Base-by-base conservation (phyloP, 2,329 filamentous ascomycete genomes). In the Conoideocrella luteorostrata region DNA sequence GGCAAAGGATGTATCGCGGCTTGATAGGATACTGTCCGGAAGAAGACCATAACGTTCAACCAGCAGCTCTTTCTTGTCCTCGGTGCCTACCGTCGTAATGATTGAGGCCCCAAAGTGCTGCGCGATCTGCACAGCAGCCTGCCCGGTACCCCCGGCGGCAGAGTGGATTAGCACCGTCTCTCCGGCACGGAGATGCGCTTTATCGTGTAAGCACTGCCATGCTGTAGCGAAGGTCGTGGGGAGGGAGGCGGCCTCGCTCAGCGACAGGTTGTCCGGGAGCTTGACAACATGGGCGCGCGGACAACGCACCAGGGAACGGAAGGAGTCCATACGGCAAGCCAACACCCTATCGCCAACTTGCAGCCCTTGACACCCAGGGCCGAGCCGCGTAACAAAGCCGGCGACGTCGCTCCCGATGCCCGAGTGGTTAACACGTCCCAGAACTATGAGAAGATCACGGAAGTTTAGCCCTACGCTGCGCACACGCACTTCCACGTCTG, bases 121-220 rank as follows among this genome's bases (percentile, higher is more conserved):
- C 21, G 47, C 45, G 3, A 50, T 12, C 5, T 30, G 35, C 15
- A 51, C 32, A n/a, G 35, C 10, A 12, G 47, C 49, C 26, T 47
- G 44, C 10, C 47, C 47, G 9, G 47, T 39, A n/a, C 34, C 49
- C 10, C 49, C 47, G 7, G 47, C 39, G 4, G 52, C 60, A 1
- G 53, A 45, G 39, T 64, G 62, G 17, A 63, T 56, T 3, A 64
- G 52, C 2, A 64, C 48, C 3, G 30, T 47, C 32, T 62, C 59
- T 7, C 60, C 63, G 2, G 56, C 53, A 7, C 51, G 42, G 1
- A 72, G 53, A 1, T 61, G 51, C 11, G 37, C 39, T 7, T 32
- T n/a, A 2, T 33, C 17, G 10, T 13, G n/a, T 1, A 41, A 11
- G 29, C 12, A 18, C 10, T 41, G 18, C 11, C 7, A 20, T 6